Percentiles rank a stretch among this genome's conserved stretches.
Evolutionary conservation across 1,139 yeast species (phyloP).

Genomic region (Debaryomyces nepalensis): DNA sequence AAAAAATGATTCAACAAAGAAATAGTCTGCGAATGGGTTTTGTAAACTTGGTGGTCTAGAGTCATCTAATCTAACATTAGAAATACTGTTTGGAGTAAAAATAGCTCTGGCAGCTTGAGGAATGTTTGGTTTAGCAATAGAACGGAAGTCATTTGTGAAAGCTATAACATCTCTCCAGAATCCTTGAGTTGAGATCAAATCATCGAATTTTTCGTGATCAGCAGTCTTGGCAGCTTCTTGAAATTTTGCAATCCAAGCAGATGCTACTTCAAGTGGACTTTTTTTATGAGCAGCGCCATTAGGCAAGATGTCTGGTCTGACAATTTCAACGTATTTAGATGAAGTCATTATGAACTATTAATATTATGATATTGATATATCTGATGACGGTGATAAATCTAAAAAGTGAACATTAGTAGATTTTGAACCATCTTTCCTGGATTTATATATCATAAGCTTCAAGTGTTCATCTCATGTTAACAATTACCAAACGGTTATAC

Average conservation of each 20-base stretch:
- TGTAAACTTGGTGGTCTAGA: conserved; percentile 8
- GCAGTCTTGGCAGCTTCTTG: conserved; percentile 9
- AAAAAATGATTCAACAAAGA: conserved; percentile 8
- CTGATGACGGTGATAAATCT: conserved; percentile 5
- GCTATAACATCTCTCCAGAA: conserved; percentile 9
- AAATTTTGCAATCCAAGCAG: conserved; percentile 8
- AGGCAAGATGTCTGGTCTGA: conserved; percentile 8
- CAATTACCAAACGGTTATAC: conserved; percentile 4
- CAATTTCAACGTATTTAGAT: conserved; percentile 1
- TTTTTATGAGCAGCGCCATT: conserved; percentile 2
- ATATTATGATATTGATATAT: conserved; percentile 5
- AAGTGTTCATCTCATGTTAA: background rate
- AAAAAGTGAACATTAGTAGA: conserved; percentile 4
- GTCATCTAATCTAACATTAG: conserved; percentile 6
- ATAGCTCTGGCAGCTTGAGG: conserved; percentile 6
- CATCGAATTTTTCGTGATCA: conserved; percentile 7
- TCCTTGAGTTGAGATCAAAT: conserved; percentile 9
- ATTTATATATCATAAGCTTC: conserved; percentile 1
- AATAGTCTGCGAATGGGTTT: conserved; percentile 8
- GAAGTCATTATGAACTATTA: conserved; percentile 6
- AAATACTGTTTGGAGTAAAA: conserved; percentile 8
- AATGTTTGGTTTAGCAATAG: conserved; percentile 8
- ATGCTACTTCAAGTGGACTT: conserved; percentile 6
- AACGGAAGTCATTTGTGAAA: conserved; percentile 8
- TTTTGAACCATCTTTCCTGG: conserved; percentile 6